These are phyloP conservation scores for Euphorbia peplus DNA, from an alignment of 345 rosid species.

Conservation along the genomic window DNA sequence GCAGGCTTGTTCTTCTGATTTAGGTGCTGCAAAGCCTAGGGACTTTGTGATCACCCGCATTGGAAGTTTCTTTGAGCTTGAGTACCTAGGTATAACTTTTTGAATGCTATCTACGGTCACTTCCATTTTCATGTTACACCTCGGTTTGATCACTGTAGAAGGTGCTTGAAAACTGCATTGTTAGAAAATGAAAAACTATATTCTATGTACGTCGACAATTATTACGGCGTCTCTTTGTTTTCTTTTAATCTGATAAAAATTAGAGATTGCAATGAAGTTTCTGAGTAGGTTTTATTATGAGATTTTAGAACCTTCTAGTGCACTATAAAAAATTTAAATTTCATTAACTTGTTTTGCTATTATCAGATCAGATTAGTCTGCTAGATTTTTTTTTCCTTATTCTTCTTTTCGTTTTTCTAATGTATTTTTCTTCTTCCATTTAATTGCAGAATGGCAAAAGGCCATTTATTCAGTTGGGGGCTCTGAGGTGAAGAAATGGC, in stretches of 20 bases:
- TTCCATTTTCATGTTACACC: background rate
- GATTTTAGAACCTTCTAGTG: background rate
- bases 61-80: conserved; percentile 94
- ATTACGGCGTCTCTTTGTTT: background rate
- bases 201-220: background rate
- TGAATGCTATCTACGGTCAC: background rate
- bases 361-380: conserved; percentile 11
- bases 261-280: background rate
- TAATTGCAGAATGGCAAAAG: conserved; percentile 90
- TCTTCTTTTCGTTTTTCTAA: conserved; percentile 8
- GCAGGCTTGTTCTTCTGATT: conserved; percentile 79
- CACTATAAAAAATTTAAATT: background rate
- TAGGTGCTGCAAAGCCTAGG: conserved; percentile 72
- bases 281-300: background rate
- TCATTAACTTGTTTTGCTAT: background rate
- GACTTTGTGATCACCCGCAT: conserved; percentile 88
- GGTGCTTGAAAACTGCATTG: background rate
- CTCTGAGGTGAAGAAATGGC: conserved; percentile 92
- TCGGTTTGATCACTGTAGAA: background rate
- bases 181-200: background rate
- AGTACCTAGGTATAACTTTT: conserved; percentile 67
- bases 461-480: conserved; percentile 92
- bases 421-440: conserved; percentile 11
- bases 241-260: background rate
- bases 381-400: background rate